Evolutionary conservation across 768 basidiomycete genomes (phyloP).

Genomic region (Stropharia rugosoannulata): DNA sequence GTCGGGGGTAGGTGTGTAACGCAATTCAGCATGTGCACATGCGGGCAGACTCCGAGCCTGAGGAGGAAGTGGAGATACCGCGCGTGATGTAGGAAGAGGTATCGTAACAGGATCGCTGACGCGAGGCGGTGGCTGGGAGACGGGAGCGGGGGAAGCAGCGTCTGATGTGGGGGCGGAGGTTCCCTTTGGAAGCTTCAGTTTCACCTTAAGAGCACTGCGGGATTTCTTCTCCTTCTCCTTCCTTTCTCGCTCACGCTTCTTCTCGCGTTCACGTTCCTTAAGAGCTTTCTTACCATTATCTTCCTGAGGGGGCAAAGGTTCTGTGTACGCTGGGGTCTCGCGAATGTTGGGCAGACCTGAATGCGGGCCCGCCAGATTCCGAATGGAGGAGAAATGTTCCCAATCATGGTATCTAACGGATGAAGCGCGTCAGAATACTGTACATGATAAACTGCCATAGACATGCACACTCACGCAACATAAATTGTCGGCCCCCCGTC

Average conservation of each 20-base stretch:
- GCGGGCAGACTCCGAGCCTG: not conserved
- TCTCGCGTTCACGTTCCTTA: slow-evolving; percentile 21
- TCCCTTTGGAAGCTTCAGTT: slow-evolving; percentile 6
- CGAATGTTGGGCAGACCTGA: slow-evolving; percentile 65
- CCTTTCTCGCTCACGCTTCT: slow-evolving; percentile 22
- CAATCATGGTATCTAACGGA: slow-evolving; percentile 78
- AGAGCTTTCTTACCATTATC: slow-evolving; percentile 18
- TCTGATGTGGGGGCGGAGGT: not conserved
- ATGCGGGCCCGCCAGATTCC: slow-evolving; percentile 84
- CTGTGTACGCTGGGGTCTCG: slow-evolving; percentile 37
- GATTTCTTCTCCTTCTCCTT: slow-evolving; percentile 22
- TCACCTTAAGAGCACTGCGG: slow-evolving; percentile 25
- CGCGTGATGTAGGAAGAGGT: slow-evolving; percentile 23
- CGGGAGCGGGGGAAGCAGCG: not conserved
- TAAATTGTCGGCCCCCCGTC: slow-evolving; percentile 52
- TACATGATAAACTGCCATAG: not conserved
- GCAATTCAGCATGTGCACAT: not conserved
- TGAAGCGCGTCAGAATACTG: not conserved
- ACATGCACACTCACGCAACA: slow-evolving; percentile 67
- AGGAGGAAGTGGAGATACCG: slow-evolving; percentile 19
- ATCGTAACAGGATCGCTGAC: slow-evolving; percentile 6
- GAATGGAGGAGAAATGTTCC: slow-evolving; percentile 95
- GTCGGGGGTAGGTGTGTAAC: not conserved
- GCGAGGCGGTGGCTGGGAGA: no score
- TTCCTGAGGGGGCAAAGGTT: not conserved